Percentiles rank a stretch among this genome's conserved stretches.
These are phyloP conservation scores for Lycium barbarum DNA, from an alignment of 257 asterid genomes.

Conservation along the genomic window DNA sequence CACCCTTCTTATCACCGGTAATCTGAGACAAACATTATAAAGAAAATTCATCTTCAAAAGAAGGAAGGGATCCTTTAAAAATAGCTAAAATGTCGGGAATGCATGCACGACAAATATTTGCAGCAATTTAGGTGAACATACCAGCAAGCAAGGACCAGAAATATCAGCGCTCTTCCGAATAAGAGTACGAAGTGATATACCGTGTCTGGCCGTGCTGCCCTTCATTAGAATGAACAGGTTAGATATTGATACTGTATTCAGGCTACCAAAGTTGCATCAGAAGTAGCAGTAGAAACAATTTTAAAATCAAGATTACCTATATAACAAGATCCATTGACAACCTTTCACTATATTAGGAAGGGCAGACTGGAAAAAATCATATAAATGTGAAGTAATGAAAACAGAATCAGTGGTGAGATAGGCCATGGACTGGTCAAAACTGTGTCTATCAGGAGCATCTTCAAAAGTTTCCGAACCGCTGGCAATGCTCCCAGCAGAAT, in stretches of 20 bases:
- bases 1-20: slow-evolving; percentile 92
- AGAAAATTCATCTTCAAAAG: not conserved
- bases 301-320: slow-evolving; percentile 61
- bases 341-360: slow-evolving; percentile 96
- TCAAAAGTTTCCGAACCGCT: slow-evolving; percentile 64
- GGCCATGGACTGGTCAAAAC: slow-evolving; percentile 57
- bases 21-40: slow-evolving; percentile 52
- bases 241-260: slow-evolving; percentile 40
- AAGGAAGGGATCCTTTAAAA: not conserved
- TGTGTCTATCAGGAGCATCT: slow-evolving; percentile 62
- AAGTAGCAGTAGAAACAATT: not conserved
- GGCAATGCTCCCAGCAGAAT: slow-evolving; percentile 61
- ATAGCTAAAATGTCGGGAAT: not conserved
- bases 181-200: slow-evolving; percentile 93
- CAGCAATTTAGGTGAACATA: slow-evolving; percentile 38
- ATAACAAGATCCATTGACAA: slow-evolving; percentile 82
- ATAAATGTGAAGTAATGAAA: slow-evolving; percentile 71
- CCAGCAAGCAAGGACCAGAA: slow-evolving; percentile 92
- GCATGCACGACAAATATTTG: not conserved
- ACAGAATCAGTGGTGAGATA: slow-evolving; percentile 67
- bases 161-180: slow-evolving; percentile 61
- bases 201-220: slow-evolving; percentile 95
- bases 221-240: slow-evolving; percentile 61
- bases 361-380: slow-evolving; percentile 76
- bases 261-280: slow-evolving; percentile 3